Percentiles rank a stretch among this genome's conserved stretches.
Evolutionary conservation across 108 stramenopile genomes (phyloP).

Genomic region (Aurantiochytrium sp.): DNA sequence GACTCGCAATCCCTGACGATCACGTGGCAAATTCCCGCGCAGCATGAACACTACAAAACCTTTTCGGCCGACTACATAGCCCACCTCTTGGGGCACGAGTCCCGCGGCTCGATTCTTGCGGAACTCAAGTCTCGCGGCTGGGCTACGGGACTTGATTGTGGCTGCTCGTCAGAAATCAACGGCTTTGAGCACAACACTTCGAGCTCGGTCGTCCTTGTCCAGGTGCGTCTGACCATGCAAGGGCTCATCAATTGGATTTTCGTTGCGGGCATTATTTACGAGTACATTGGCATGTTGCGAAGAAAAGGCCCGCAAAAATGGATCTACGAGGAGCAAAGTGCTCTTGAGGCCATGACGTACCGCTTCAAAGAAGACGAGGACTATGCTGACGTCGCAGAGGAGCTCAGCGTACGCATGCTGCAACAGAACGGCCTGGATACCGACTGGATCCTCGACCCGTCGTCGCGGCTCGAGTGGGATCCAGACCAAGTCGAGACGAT

Average conservation of each 20-base stretch:
- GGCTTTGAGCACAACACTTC: slow-evolving; percentile 47
- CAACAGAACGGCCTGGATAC: background rate
- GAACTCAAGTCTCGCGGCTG: slow-evolving; percentile 66
- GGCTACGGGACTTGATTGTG: slow-evolving; percentile 68
- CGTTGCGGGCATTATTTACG: slow-evolving; percentile 16
- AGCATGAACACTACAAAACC: slow-evolving; percentile 22
- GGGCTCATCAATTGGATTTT: background rate
- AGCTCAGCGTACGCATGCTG: background rate
- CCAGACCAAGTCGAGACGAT: background rate
- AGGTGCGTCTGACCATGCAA: slow-evolving; percentile 60
- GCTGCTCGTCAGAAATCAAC: slow-evolving; percentile 33
- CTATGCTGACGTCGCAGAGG: background rate
- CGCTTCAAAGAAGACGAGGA: background rate
- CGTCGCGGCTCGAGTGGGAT: background rate
- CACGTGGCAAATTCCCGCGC: slow-evolving; percentile 71
- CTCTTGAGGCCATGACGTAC: background rate
- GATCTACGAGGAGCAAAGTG: background rate
- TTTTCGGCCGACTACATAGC: slow-evolving; percentile 72
- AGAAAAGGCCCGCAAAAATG: background rate
- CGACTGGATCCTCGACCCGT: background rate
- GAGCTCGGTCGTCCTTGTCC: slow-evolving; percentile 59
- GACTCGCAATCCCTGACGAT: slow-evolving; percentile 71
- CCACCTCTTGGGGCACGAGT: slow-evolving; percentile 92
- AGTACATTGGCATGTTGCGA: slow-evolving; percentile 14
- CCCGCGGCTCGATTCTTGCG: slow-evolving; percentile 71